Conservation (phyloP, 176 grass and related monocot genomes). For the Sorghum bicolor region DNA sequence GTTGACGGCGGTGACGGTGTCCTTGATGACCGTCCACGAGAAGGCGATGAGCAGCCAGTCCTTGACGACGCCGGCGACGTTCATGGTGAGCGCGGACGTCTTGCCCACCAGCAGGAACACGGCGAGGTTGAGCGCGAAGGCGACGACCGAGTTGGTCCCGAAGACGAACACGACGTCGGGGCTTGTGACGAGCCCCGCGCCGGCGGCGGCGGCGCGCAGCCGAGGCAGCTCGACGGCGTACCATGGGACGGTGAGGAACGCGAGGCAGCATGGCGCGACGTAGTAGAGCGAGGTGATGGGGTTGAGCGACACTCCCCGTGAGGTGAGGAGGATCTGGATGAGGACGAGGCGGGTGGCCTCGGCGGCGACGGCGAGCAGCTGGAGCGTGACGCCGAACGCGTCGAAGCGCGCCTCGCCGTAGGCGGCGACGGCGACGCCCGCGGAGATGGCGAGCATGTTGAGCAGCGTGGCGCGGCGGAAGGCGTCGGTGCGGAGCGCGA, state of each 20-base stretch:
- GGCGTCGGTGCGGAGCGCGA: constrained; percentile 56
- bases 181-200: background rate
- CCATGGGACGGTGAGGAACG: constrained; percentile 75
- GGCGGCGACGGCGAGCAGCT: constrained; percentile 67
- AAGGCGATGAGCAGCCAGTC: constrained; percentile 92
- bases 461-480: constrained; percentile 54
- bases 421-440: constrained; percentile 69
- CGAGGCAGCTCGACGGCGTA: constrained; percentile 55
- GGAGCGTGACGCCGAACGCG: constrained; percentile 58
- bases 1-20: constrained; percentile 69
- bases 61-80: constrained; percentile 84
- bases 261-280: constrained; percentile 74
- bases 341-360: constrained; percentile 86
- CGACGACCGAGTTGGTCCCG: constrained; percentile 70
- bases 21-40: constrained; percentile 87
- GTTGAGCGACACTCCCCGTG: constrained; percentile 65
- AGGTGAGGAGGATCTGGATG: constrained; percentile 87
- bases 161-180: constrained; percentile 69
- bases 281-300: constrained; percentile 91
- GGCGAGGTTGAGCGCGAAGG: constrained; percentile 84
- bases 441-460: constrained; percentile 90
- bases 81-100: constrained; percentile 93
- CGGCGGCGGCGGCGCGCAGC: constrained; percentile 28
- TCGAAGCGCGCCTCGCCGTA: constrained; percentile 80
- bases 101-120: constrained; percentile 89